These are phyloP conservation scores for Naganishia onofrii DNA, from an alignment of 768 basidiomycete species.

Conservation along the genomic window DNA sequence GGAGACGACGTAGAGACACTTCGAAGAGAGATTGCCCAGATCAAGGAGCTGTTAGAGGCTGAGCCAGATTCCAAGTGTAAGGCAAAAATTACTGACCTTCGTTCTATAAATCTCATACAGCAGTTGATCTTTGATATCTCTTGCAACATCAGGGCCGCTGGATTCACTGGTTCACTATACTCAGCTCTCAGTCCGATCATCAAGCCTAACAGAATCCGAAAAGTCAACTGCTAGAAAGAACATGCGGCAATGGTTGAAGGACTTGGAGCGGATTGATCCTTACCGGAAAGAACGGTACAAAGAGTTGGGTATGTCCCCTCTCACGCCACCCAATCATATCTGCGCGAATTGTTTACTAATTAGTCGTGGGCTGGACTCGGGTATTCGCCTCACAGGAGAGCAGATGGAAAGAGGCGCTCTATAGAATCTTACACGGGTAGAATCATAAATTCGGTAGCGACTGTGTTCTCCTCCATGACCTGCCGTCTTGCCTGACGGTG, in stretches of 20 bases:
- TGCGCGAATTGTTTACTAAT: not conserved
- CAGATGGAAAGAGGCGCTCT: not conserved
- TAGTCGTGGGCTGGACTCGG: not conserved
- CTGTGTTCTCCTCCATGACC: not conserved
- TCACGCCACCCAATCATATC: not conserved
- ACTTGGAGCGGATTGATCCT: constrained; percentile 60
- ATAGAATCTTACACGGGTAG: not conserved
- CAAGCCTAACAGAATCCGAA: constrained; percentile 15
- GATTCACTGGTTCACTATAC: constrained; percentile 86
- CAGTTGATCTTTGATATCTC: not conserved
- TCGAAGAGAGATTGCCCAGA: constrained; percentile 70
- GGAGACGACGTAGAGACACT: constrained; percentile 64
- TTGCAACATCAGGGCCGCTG: constrained; percentile 73
- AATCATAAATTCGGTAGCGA: not conserved
- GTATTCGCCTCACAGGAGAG: not conserved
- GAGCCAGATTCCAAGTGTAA: constrained; percentile 91
- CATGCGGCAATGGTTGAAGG: constrained; percentile 61
- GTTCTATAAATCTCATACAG: not conserved
- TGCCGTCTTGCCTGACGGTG: not conserved
- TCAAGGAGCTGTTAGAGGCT: constrained; percentile 78
- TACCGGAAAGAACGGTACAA: constrained; percentile 65
- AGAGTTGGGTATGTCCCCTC: constrained; percentile 23
- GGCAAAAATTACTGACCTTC: constrained; percentile 38
- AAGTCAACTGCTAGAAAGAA: constrained; percentile 47
- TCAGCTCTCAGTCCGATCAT: constrained; percentile 61